Conservation (phyloP, 106 monocot genomes). For the Agapanthus africanus region DNA sequence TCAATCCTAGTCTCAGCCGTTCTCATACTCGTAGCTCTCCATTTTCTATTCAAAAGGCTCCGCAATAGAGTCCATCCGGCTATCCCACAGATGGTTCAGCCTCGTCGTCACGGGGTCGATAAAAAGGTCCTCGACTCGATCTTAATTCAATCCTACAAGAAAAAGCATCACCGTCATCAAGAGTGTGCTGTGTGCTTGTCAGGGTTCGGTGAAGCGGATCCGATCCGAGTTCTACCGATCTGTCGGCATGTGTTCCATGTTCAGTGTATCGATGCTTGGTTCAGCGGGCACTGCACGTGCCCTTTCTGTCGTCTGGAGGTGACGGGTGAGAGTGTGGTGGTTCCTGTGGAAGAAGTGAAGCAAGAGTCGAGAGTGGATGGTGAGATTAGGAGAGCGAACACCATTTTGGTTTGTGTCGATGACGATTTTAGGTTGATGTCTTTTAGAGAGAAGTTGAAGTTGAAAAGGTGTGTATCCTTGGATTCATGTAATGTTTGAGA, state of each 20-base stretch:
- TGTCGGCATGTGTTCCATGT: conserved; percentile 14
- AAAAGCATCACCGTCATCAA: neutral
- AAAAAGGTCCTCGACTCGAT: neutral
- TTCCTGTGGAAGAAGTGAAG: neutral
- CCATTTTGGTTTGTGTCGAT: neutral
- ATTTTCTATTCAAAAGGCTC: conserved; percentile 6
- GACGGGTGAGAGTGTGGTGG: neutral
- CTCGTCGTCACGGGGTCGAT: neutral
- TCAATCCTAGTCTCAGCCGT: neutral
- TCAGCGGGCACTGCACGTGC: conserved; percentile 3
- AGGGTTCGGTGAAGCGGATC: conserved; percentile 6
- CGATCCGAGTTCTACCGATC: neutral
- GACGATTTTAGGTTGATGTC: neutral
- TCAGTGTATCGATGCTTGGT: conserved; percentile 14
- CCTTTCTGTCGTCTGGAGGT: conserved; percentile 2
- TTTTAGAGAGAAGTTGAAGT: neutral
- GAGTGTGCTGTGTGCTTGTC: conserved; percentile 18
- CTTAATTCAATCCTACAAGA: neutral
- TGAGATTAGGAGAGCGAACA: too few species aligned
- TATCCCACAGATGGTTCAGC: neutral
- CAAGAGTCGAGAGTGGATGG: too few species aligned
- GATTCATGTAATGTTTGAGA: conserved; percentile 4
- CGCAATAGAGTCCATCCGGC: neutral
- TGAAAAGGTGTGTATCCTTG: conserved; percentile 6
- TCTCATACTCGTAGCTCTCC: neutral